A percentile compares a stretch with the other conserved stretches of the same genome.
Evolutionary conservation across 768 basidiomycete genomes (phyloP).

Genomic region (Mycena galopus): DNA sequence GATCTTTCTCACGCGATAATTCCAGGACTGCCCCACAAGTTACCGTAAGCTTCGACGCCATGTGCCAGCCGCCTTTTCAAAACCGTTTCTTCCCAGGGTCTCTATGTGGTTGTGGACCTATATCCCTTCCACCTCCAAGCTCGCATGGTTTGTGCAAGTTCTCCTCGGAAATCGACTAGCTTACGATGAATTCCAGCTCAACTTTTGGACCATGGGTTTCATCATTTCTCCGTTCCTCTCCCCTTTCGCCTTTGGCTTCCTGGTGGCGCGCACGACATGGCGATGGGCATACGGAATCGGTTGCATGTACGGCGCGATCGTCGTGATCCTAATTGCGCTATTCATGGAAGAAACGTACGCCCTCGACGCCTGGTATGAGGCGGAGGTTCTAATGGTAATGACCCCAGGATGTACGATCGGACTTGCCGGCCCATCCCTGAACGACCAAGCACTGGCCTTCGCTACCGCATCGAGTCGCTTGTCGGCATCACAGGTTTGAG

Average conservation of each 20-base stretch:
- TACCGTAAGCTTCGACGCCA: conserved; percentile 53
- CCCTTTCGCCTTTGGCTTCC: conserved; percentile 77
- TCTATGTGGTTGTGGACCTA: conserved; percentile 72
- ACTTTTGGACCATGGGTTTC: conserved; percentile 82
- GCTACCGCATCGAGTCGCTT: conserved; percentile 69
- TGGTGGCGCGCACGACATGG: conserved; percentile 71
- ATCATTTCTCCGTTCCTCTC: conserved; percentile 74
- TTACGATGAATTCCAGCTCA: conserved; percentile 57
- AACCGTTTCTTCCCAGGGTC: conserved; percentile 52
- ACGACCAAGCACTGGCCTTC: conserved; percentile 55
- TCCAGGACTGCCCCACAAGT: conserved; percentile 71
- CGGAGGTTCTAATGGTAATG: conserved; percentile 3
- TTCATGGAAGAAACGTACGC: conserved; percentile 79
- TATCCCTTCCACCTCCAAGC: conserved; percentile 80
- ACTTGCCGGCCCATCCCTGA: conserved; percentile 63
- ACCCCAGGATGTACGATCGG: conserved; percentile 72
- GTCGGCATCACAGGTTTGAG: conserved; percentile 73
- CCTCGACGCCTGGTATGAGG: background rate
- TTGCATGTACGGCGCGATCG: conserved; percentile 67
- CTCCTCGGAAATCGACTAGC: background rate
- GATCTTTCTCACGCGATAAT: conserved; percentile 12
- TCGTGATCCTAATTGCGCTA: conserved; percentile 68
- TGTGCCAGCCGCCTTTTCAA: background rate
- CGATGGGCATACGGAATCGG: conserved; percentile 79
- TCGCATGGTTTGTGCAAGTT: conserved; percentile 59